Evolutionary conservation across 139 green algal genomes (phyloP), one percentile per base, ranked within the genome.

Genomic region (Chlamydomonas incerta): DNA sequence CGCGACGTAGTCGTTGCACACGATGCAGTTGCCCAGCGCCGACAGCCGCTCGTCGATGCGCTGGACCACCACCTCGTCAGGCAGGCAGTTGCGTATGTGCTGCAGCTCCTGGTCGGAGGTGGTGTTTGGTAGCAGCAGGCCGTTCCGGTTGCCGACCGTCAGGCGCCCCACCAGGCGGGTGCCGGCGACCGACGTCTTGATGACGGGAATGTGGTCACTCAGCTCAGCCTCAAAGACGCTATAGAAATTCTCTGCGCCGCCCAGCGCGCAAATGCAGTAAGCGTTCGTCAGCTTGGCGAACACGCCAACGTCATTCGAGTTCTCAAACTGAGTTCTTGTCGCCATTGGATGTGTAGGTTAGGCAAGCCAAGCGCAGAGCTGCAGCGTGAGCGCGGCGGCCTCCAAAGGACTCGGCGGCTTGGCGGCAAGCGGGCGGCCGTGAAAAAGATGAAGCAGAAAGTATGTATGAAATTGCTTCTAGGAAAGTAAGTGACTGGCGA

Each of bases 1-100:
- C 26, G 96, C 96, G 17, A 99, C 97, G 72, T 99, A 99, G 90
- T 99, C 98, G 86, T 99, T 99, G 92, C 95, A 98, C 17, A 95
- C 92, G 34, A 99, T 98, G 92, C 96, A 99, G 94, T 99, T 99
- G 57, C 98, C 98, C 55, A 99, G 91, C 10, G 98, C 98, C 31
- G 95, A 98, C 33, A 99, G 91, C 63, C 98, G 91, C 93, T 99
- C 98, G 60, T 99, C 98, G 41, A 99, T 96, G 15, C 95, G 87
- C 88, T 99, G 96, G 55, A 99, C 96, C n/a, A 99, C 94, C 63
- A 99, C 96, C 86, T 98, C 94, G 68, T 99, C 98, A 0, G 98
- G 98, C 68, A 99, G 85, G 63, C 90, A 96, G 93, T 99, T 99
- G 13, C 97, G 92, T n/a, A 99, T 96, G 87, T 99, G 98, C 92